Evolutionary conservation across 148 eudicot genomes (phyloP).

Genomic region (Spergularia marina): DNA sequence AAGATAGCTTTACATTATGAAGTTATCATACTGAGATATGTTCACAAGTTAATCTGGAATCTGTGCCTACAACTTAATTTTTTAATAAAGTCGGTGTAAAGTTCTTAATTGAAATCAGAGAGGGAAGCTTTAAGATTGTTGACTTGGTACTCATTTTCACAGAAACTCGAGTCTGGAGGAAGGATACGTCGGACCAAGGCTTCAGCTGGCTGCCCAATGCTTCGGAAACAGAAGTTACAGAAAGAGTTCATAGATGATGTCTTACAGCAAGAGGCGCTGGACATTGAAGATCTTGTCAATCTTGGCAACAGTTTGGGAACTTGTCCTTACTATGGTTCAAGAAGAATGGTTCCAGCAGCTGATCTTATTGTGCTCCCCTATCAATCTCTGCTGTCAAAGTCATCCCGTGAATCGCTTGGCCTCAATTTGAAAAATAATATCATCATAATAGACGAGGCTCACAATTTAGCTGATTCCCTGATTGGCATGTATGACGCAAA

Average conservation of each 20-base stretch:
- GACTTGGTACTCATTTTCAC: conserved; percentile 24
- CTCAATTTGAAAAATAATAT: conserved; percentile 66
- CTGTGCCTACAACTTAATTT: background rate
- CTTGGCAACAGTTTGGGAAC: conserved; percentile 76
- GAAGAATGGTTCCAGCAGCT: conserved; percentile 71
- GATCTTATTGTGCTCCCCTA: conserved; percentile 95
- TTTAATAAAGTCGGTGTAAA: background rate
- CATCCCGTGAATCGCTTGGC: conserved; percentile 95
- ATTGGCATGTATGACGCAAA: conserved; percentile 90
- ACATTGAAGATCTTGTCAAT: conserved; percentile 89
- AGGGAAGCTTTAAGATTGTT: conserved; percentile 5
- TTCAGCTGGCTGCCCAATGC: conserved; percentile 87
- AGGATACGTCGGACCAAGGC: conserved; percentile 53
- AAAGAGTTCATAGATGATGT: conserved; percentile 59
- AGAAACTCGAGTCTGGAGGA: conserved; percentile 63
- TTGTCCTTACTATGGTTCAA: conserved; percentile 95
- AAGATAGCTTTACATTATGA: background rate
- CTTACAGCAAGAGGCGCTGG: conserved; percentile 59
- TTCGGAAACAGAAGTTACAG: conserved; percentile 59
- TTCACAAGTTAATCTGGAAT: background rate
- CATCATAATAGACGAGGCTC: conserved; percentile 92
- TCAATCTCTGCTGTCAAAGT: conserved; percentile 90
- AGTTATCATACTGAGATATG: background rate
- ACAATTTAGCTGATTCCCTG: conserved; percentile 94
- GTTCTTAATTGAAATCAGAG: background rate